A percentile compares a stretch with the other conserved stretches of the same genome.
Conservation (phyloP, 2,329 filamentous ascomycete genomes). For the Metarhizium humberi region DNA sequence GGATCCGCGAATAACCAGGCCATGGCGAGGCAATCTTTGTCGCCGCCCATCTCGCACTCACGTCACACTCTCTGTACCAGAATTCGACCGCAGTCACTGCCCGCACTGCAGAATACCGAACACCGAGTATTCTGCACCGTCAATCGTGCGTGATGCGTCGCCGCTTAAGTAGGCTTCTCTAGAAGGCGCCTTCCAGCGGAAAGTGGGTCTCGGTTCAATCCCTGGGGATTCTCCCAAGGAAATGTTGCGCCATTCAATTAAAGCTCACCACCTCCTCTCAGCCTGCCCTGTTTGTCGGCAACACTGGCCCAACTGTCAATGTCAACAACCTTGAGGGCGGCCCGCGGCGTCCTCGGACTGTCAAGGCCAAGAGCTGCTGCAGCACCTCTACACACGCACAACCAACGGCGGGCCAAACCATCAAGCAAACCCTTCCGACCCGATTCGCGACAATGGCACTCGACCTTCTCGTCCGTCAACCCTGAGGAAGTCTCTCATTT, state of each 20-base stretch:
- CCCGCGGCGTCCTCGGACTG: conserved; percentile 1
- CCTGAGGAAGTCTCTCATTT: conserved; percentile 88
- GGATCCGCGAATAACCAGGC: no score
- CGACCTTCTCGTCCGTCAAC: conserved; percentile 63
- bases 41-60: no score
- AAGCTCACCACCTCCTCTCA: not conserved
- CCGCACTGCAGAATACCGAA: no score
- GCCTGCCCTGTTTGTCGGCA: not conserved
- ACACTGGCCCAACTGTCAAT: not conserved
- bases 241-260: no score
- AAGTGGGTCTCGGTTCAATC: not conserved
- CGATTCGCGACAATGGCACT: conserved; percentile 8
- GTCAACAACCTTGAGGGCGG: not conserved
- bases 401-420: not conserved
- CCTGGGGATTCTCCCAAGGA: not conserved
- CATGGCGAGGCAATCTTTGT: no score
- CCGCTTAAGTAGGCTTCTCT: no score
- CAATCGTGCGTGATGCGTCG: no score
- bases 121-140: no score
- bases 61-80: no score
- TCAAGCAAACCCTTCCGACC: not conserved
- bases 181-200: not conserved
- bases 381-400: not conserved
- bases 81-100: no score
- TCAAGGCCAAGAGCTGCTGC: not conserved